These are phyloP conservation scores for Salvia hispanica DNA, from an alignment of 257 asterid species.

Conservation along the genomic window DNA sequence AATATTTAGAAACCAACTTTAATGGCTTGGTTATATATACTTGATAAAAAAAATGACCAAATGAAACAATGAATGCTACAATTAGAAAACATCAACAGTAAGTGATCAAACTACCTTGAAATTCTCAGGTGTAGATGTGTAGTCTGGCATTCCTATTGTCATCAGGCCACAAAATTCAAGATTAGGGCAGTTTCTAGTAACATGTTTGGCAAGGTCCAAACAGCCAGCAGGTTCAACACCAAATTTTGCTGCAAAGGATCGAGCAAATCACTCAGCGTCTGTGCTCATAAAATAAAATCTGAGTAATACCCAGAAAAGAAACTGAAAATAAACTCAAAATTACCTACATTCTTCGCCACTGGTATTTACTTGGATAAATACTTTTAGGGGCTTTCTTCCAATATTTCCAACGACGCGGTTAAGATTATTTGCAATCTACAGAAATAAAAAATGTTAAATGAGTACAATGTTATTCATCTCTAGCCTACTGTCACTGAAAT, in stretches of 20 bases:
- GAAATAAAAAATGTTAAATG: conserved; percentile 1
- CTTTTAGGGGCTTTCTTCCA: conserved; percentile 87
- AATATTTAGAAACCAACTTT: too few relatives aligned
- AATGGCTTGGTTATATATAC: too few relatives aligned
- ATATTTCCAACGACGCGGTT: conserved; percentile 68
- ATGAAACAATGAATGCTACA: neutral
- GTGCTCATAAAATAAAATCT: neutral
- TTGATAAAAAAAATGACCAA: too few relatives aligned
- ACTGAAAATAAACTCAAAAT: conserved; percentile 37
- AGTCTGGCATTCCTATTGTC: conserved; percentile 97
- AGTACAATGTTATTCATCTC: conserved; percentile 7
- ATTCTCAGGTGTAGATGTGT: conserved; percentile 96
- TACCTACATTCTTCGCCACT: conserved; percentile 98
- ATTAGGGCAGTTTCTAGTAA: conserved; percentile 67
- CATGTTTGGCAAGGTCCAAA: conserved; percentile 71
- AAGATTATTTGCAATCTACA: conserved; percentile 83
- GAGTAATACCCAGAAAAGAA: conserved; percentile 18
- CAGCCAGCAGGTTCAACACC: conserved; percentile 83
- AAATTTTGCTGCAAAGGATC: conserved; percentile 66
- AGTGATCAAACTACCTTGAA: conserved; percentile 63
- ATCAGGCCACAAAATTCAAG: conserved; percentile 88
- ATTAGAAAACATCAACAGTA: neutral
- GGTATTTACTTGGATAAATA: conserved; percentile 90
- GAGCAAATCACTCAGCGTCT: conserved; percentile 24
- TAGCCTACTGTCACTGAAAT: conserved; percentile 1